Base-by-base conservation (phyloP, 2,329 filamentous ascomycete species). In the Pyrenochaeta sp. region DNA sequence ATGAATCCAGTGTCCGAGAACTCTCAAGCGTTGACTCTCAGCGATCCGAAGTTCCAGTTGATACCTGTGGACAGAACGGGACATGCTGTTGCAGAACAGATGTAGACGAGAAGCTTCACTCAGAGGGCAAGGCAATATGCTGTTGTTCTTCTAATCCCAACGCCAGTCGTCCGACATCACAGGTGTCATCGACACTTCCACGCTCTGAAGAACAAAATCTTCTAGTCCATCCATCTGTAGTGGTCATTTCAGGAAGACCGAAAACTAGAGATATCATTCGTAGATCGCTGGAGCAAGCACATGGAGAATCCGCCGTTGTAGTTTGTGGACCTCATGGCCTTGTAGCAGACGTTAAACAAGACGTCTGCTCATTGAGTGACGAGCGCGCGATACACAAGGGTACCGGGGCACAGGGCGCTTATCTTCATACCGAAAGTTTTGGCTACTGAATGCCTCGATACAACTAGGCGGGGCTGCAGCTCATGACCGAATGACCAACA, bases 361-460 rank as follows among this genome's bases (percentile, higher is more conserved):
- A 73, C 41, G 81, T 82, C 1, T 81, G 81, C 3, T 72, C 61
- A 7, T 55, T 87, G 28, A 84, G 81, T 52, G 83, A 88, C 62
- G 84, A 87, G 65, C 73, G 84, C 20, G 84, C 82, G 3, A 82
- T 87, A 29, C 83, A 86, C 55, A 87, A 87, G 63, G 84, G 84
- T 2, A 86, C 81, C 0, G 83, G 83, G 0, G 84, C 84, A 10
- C 83, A 86, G 62, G 84, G 84, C 0, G 80, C 86, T 19, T 84
- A 79, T 61, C 61, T 85, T 21, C 81, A 84, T 67, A 77, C 77
- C 0, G 83, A 86, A 64, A 76, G 73, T 13, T 85, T 84, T 68
- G 78, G 75, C 3, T 83, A 71, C 48, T 76, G 53, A 42, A 57
- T n/a, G n/a, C n/a, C n/a, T n/a, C n/a, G n/a, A n/a, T n/a, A n/a